A percentile compares a stretch with the other conserved stretches of the same genome.
phyloP scores from a whole-genome alignment of 441 rosid species.

The Lepidium campestre region DNA sequence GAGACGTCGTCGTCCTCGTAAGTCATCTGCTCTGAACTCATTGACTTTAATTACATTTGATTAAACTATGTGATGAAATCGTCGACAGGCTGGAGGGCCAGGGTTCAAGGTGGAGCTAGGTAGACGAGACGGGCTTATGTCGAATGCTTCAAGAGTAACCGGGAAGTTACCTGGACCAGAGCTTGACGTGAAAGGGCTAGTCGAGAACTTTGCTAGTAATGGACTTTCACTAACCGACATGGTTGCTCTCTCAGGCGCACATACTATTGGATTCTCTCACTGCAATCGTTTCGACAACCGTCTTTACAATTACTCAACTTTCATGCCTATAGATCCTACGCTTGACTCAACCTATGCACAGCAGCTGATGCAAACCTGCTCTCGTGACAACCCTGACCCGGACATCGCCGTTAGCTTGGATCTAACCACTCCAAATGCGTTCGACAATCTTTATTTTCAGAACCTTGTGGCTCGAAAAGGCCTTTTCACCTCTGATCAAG shows the following conservation, averaged over 20 bases:
- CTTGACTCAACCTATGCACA: conserved; percentile 44
- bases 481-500: conserved; percentile 65
- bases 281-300: conserved; percentile 63
- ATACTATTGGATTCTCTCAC: conserved; percentile 82
- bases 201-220: conserved; percentile 41
- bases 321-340: conserved; percentile 58
- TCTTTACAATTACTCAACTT: conserved; percentile 51
- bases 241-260: conserved; percentile 92
- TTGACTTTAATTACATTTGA: neutral
- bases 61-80: neutral
- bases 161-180: conserved; percentile 70
- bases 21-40: neutral
- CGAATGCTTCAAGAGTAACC: conserved; percentile 46
- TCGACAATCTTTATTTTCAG: conserved; percentile 66
- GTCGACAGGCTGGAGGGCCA: conserved; percentile 68
- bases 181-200: conserved; percentile 42
- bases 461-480: conserved; percentile 68
- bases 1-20: conserved; percentile 51
- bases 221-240: conserved; percentile 57
- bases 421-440: conserved; percentile 36
- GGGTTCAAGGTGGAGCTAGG: conserved; percentile 70
- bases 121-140: conserved; percentile 61
- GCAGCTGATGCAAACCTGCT: conserved; percentile 51
- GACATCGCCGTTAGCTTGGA: conserved; percentile 47
- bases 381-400: conserved; percentile 40